Evolutionary conservation across 2,329 filamentous ascomycete genomes (phyloP).

Genomic region (Colletotrichum horii): DNA sequence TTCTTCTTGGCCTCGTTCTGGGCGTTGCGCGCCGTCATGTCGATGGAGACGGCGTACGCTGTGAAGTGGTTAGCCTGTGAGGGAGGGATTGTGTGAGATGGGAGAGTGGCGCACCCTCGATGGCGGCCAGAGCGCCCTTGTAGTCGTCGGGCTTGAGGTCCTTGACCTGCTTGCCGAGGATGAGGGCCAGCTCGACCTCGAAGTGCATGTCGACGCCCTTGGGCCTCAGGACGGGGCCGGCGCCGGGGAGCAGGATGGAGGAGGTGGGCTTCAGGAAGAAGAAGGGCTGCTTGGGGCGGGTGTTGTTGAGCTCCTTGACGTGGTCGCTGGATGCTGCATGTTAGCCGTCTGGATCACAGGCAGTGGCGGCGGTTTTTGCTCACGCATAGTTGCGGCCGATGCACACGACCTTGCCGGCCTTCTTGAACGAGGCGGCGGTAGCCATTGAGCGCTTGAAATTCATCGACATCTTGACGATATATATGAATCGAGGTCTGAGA

Average conservation of each 20-base stretch:
- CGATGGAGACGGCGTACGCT: slow-evolving; percentile 91
- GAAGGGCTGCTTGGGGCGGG: slow-evolving; percentile 91
- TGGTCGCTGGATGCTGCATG: slow-evolving; percentile 70
- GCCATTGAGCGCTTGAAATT: slow-evolving; percentile 41
- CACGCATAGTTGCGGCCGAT: slow-evolving; percentile 97
- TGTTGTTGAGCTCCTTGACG: slow-evolving; percentile 88
- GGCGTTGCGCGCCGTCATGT: slow-evolving; percentile 95
- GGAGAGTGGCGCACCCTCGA: slow-evolving; percentile 65
- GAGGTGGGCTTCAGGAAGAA: slow-evolving; percentile 98
- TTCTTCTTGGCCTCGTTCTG: slow-evolving; percentile 98
- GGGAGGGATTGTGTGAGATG: neutral
- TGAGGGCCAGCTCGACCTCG: slow-evolving; percentile 90
- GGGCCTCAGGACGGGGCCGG: slow-evolving; percentile 82
- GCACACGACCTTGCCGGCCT: slow-evolving; percentile 81
- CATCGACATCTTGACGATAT: slow-evolving; percentile 30
- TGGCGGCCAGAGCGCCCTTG: slow-evolving; percentile 78
- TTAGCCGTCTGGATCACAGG: slow-evolving; percentile 15
- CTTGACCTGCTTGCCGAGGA: slow-evolving; percentile 82
- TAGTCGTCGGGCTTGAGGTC: slow-evolving; percentile 79
- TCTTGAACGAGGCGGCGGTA: slow-evolving; percentile 52
- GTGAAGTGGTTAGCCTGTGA: slow-evolving; percentile 11
- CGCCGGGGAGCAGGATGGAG: slow-evolving; percentile 79
- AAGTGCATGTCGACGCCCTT: slow-evolving; percentile 87
- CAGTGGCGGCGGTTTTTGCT: slow-evolving; percentile 36
- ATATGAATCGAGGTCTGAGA: neutral